Base-by-base conservation (phyloP, 2,329 filamentous ascomycete genomes). In the Ophiostoma quercus region DNA sequence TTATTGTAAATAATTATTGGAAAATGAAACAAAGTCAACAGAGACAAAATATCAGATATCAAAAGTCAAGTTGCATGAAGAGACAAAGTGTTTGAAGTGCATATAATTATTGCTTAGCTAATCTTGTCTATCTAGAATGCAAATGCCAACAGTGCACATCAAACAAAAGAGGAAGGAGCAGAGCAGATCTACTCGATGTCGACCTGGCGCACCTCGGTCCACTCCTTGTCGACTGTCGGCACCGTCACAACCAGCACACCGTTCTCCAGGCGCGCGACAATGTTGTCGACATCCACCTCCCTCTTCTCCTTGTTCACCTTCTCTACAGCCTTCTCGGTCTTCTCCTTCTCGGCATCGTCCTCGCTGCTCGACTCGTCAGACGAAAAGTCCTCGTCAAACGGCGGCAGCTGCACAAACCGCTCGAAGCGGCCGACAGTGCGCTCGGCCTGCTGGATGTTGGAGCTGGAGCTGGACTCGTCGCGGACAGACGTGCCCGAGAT, bases 191-290 rank as follows among this genome's bases (percentile, higher is more conserved):
- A 86, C 74, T 84, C 78, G 72, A 88, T 84, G 70, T 88, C 85
- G 57, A 89, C 83, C 77, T 84, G 83, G 57, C 57, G 57, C 71
- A 88, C 82, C 75, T 88, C 85, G 74, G 87, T 90, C 82, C 87
- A 88, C 74, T 87, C 87, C 78, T 83, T 86, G 60, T 70, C 69
- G 60, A 76, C 75, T 82, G 92, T 94, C 8, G 91, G 91, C 1
- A 96, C 86, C n/a, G 86, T 88, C n/a, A 96, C 83, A 47, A 89
- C 82, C 74, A 96, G 78, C 1, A 96, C 81, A 5, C 92, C 92
- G 76, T 95, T 90, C 78, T 92, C 90, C 79, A 96, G 84, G 80
- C 88, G 92, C 2, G 92, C 91, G 2, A 83, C 84, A 76, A 95
- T 94, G 32, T 79, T 82, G 67, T 89, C 84, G 1, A 83, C 85